phyloP scores from a whole-genome alignment of 2,329 filamentous ascomycete species.

The Xenoacremonium recifei region DNA sequence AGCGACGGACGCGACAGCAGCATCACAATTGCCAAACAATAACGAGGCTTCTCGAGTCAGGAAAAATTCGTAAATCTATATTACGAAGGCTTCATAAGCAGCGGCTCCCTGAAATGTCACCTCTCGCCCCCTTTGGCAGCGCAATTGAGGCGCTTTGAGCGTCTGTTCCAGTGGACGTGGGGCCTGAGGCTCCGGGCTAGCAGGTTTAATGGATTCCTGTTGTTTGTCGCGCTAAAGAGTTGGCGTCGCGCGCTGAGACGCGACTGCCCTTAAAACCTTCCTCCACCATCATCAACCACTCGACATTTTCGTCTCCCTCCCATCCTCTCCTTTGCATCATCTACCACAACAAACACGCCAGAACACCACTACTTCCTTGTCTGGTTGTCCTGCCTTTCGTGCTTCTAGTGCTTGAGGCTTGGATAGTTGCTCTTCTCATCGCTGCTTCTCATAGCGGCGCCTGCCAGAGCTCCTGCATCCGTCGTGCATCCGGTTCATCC shows the following conservation, averaged over 20 bases:
- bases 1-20: slow-evolving; percentile 13
- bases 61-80: too few species aligned
- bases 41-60: not conserved
- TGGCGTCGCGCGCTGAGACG: slow-evolving; percentile 35
- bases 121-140: slow-evolving; percentile 1
- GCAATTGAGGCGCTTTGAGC: too few species aligned
- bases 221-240: slow-evolving; percentile 32
- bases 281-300: slow-evolving; percentile 22
- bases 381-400: too few species aligned
- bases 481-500: slow-evolving; percentile 17
- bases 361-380: slow-evolving; percentile 1
- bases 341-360: too few species aligned
- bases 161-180: too few species aligned
- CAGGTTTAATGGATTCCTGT: slow-evolving; percentile 28
- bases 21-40: not conserved
- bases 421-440: slow-evolving; percentile 21
- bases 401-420: too few species aligned
- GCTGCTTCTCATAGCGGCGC: slow-evolving; percentile 23
- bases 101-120: slow-evolving; percentile 3
- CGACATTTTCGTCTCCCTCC: slow-evolving; percentile 21
- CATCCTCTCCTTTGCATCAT: not conserved
- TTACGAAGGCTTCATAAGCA: too few species aligned
- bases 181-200: slow-evolving; percentile 26
- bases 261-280: slow-evolving; percentile 37
- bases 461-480: slow-evolving; percentile 22